Evolutionary conservation across 495 filamentous ascomycete genomes (phyloP).

Genomic region (Friedmanniomyces simplex): DNA sequence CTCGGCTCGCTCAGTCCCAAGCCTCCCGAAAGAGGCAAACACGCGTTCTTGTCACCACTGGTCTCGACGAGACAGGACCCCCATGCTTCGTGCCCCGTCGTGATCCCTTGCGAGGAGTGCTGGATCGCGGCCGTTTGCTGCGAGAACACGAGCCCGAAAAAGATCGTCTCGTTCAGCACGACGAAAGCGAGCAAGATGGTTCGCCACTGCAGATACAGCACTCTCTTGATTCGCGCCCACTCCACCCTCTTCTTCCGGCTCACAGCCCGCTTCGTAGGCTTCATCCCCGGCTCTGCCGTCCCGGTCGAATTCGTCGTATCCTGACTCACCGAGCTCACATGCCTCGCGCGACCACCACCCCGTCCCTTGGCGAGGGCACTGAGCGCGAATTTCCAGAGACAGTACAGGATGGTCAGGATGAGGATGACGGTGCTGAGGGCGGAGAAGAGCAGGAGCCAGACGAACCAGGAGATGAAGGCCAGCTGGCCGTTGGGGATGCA

Average conservation of each 20-base stretch:
- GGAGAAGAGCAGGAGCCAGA: conserved; percentile 29
- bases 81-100: conserved; percentile 18
- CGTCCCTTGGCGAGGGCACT: conserved; percentile 2
- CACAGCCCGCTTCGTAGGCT: neutral
- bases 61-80: conserved; percentile 23
- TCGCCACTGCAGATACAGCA: conserved; percentile 30
- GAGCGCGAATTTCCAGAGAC: conserved; percentile 26
- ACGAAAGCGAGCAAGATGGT: conserved; percentile 25
- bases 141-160: conserved; percentile 28
- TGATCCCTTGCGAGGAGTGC: conserved; percentile 16
- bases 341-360: neutral
- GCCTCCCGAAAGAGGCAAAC: conserved; percentile 19
- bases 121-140: conserved; percentile 22
- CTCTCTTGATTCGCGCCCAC: conserved; percentile 21
- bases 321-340: neutral
- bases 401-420: conserved; percentile 26
- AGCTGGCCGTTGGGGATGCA: conserved; percentile 28
- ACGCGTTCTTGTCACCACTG: conserved; percentile 26
- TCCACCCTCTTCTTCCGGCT: conserved; percentile 2
- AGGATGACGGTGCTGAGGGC: conserved; percentile 24
- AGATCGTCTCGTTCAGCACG: conserved; percentile 23
- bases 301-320: neutral
- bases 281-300: neutral
- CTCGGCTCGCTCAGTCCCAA: conserved; percentile 16
- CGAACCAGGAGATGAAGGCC: conserved; percentile 29